Conservation (phyloP, 148 eudicot species). For the Nepenthes mirabilis region DNA sequence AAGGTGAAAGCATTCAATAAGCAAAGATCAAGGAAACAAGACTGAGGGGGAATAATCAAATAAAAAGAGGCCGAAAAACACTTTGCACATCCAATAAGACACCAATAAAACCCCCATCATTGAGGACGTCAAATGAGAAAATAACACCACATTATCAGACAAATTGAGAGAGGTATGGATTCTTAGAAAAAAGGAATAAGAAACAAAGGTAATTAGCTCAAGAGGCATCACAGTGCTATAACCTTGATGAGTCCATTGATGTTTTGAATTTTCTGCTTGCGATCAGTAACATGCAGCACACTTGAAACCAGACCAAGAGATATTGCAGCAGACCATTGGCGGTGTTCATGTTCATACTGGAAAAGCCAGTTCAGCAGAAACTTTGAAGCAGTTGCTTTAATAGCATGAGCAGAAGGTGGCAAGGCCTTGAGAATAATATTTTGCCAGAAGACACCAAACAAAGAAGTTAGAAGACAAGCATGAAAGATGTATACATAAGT, state of each 20-base stretch:
- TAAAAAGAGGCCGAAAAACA: too few species aligned
- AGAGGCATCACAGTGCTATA: not conserved
- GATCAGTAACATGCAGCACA: conserved; percentile 73
- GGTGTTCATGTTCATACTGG: conserved; percentile 84
- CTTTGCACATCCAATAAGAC: too few species aligned
- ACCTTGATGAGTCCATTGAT: conserved; percentile 77
- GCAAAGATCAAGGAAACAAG: too few species aligned
- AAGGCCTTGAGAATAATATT: conserved; percentile 39
- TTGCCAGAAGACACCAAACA: not conserved
- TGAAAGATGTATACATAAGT: not conserved
- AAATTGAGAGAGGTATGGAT: too few species aligned
- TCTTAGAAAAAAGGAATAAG: not conserved
- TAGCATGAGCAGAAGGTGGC: conserved; percentile 76
- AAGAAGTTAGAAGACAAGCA: not conserved
- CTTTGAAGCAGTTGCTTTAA: conserved; percentile 61
- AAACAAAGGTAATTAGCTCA: not conserved
- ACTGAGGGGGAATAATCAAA: too few species aligned
- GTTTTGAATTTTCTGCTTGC: conserved; percentile 52
- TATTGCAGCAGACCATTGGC: conserved; percentile 98
- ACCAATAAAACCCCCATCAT: too few species aligned
- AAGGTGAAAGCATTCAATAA: too few species aligned
- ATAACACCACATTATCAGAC: too few species aligned
- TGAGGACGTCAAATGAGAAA: too few species aligned
- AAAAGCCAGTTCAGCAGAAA: conserved; percentile 71
- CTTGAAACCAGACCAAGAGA: conserved; percentile 78